These are phyloP conservation scores for Mycena maculata DNA, from an alignment of 768 basidiomycete genomes.

Conservation along the genomic window DNA sequence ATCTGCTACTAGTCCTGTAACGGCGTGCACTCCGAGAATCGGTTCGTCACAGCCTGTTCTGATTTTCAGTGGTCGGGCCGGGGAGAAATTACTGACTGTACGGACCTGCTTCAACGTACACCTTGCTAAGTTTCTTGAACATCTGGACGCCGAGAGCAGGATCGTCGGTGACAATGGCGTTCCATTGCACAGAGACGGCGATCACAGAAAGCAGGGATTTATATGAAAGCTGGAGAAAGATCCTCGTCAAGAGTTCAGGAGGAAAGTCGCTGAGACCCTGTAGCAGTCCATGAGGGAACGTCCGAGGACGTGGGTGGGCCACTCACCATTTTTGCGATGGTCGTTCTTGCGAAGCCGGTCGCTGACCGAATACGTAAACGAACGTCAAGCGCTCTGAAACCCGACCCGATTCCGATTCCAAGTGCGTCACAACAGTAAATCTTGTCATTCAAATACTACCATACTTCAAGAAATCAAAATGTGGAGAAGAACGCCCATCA, in stretches of 20 bases:
- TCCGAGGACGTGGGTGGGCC: too few species aligned
- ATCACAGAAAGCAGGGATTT: conserved; percentile 9
- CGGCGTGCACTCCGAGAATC: not conserved
- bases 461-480: not conserved
- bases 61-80: too few species aligned
- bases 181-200: conserved; percentile 13
- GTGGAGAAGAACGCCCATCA: too few species aligned
- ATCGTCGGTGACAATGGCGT: conserved; percentile 8
- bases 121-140: conserved; percentile 13
- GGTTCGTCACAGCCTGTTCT: too few species aligned
- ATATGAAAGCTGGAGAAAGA: conserved; percentile 15
- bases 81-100: not conserved
- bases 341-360: not conserved
- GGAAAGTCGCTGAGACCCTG: conserved; percentile 4
- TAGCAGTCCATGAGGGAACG: not conserved
- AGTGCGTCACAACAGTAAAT: not conserved
- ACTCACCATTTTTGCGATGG: conserved; percentile 10
- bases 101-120: conserved; percentile 10
- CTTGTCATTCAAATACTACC: not conserved
- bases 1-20: not conserved
- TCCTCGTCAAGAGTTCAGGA: conserved; percentile 15
- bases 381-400: not conserved
- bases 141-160: conserved; percentile 11
- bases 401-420: not conserved
- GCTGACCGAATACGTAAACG: not conserved